Evolutionary conservation across 331 rosid genomes (phyloP).

Genomic region (Quercus phellos): DNA sequence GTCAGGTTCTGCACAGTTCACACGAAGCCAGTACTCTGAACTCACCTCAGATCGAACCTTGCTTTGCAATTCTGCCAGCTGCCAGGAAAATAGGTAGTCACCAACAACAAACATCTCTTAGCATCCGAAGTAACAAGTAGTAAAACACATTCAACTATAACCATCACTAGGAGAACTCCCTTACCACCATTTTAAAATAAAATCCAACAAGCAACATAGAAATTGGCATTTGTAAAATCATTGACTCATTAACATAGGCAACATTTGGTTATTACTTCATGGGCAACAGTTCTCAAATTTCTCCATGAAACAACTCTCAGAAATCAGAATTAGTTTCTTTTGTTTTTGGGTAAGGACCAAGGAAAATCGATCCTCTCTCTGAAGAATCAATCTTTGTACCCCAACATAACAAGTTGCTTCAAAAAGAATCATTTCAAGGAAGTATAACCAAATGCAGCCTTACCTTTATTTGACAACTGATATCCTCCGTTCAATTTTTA

Average conservation of each 20-base stretch:
- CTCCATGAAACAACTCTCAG: conserved; percentile 3
- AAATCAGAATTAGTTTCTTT: conserved; percentile 7
- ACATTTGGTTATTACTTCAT: conserved; percentile 6
- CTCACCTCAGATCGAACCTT: conserved; percentile 81
- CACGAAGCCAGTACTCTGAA: conserved; percentile 83
- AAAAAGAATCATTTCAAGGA: not conserved
- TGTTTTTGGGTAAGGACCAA: conserved; percentile 6
- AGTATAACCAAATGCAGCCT: not conserved
- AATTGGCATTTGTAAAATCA: not conserved
- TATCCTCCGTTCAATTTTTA: not conserved
- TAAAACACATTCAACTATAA: conserved; percentile 3
- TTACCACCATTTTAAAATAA: conserved; percentile 3
- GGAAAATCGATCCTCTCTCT: not conserved
- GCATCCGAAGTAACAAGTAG: conserved; percentile 27
- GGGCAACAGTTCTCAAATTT: conserved; percentile 1
- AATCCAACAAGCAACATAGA: conserved; percentile 9
- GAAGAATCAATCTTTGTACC: not conserved
- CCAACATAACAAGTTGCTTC: not conserved
- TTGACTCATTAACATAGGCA: not conserved
- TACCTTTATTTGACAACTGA: conserved; percentile 6
- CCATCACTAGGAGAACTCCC: conserved; percentile 20
- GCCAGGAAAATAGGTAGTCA: conserved; percentile 57
- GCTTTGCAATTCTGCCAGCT: conserved; percentile 82
- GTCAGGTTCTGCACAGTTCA: conserved; percentile 78
- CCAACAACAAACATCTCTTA: conserved; percentile 62